Percentiles rank a stretch among this genome's conserved stretches.
These are phyloP conservation scores for Strobilomyces confusus DNA, from an alignment of 768 basidiomycete species.

Conservation along the genomic window DNA sequence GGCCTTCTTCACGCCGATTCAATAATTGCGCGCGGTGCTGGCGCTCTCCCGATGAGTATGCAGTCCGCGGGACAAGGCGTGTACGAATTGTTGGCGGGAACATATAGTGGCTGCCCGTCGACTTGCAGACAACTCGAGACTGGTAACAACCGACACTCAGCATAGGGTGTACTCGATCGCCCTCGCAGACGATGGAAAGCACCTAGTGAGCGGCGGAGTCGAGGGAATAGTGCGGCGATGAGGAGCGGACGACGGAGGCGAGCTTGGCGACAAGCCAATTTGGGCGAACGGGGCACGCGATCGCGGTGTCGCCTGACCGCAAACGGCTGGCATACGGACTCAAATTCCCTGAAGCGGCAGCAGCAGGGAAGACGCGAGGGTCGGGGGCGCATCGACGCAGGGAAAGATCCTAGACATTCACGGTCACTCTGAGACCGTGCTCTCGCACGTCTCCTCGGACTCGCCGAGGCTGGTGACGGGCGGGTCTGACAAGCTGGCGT, in stretches of 20 bases:
- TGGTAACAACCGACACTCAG: neutral
- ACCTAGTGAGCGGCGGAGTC: neutral
- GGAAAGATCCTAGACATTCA: neutral
- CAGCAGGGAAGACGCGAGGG: neutral
- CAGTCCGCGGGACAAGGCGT: neutral
- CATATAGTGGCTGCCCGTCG: neutral
- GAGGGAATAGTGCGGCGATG: neutral
- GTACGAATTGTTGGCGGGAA: neutral
- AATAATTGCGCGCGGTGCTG: too few relatives aligned
- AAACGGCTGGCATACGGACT: slow-evolving; percentile 4
- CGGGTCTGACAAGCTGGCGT: neutral
- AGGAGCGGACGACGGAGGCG: neutral
- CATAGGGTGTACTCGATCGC: neutral
- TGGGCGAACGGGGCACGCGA: neutral
- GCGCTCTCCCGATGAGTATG: neutral
- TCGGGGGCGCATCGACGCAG: neutral
- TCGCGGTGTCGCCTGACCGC: neutral
- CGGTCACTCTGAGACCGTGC: neutral
- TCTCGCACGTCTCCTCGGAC: neutral
- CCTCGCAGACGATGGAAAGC: neutral
- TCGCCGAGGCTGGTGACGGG: neutral
- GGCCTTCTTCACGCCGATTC: neutral
- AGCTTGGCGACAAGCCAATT: neutral
- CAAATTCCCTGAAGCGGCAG: neutral
- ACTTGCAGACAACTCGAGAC: neutral